Evolutionary conservation across 1,139 yeast genomes (phyloP), one percentile per base, ranked within the genome.

Genomic region (Diutina neorugosa): DNA sequence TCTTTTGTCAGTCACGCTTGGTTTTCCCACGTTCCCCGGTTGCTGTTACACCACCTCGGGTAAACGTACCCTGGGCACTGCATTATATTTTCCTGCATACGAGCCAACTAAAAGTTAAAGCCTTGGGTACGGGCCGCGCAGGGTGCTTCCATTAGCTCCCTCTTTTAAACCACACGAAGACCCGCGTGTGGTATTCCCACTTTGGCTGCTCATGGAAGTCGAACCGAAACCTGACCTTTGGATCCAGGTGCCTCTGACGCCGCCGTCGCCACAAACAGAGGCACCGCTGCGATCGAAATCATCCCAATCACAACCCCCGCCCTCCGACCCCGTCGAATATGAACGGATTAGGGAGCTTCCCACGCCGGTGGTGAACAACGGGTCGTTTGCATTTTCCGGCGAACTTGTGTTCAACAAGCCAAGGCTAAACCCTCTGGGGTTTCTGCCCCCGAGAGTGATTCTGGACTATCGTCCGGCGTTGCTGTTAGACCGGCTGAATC

Each of bases 391-490:
- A 14, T 20, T 12, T 23, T 11, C 37, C 4, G 47, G 31, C 16
- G 51, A 23, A 16, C 46, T 43, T n/a, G 48, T 16, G 9, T 19
- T 42, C 27, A 8, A 6, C 16, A 21, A 42, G 34, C 51, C 34
- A 11, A 37, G 46, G 34, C 16, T 8, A 43, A 49, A 34, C 16
- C 46, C 44, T 11, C n/a, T 42, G 20, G 11, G 19, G 23, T 16
- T 14, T 9, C 21, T 27, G 23, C 40, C 31, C 1, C 31, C 53
- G 16, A 60, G 76, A 55, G 65, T 69, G 16, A 54, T 68, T 2
- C 69, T 74, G 3, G 77, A 72, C 31, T 72, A 69, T 59, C 63
- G 61, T 47, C 76, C 76, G 0, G 50, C 58, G 16, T 55, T 58
- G 11, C 54, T 59, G 4, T 55, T 63, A 27, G 68, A 62, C 18